Evolutionary conservation across 305 asterid genomes (phyloP).

Genomic region (Caryopteris hybrid): DNA sequence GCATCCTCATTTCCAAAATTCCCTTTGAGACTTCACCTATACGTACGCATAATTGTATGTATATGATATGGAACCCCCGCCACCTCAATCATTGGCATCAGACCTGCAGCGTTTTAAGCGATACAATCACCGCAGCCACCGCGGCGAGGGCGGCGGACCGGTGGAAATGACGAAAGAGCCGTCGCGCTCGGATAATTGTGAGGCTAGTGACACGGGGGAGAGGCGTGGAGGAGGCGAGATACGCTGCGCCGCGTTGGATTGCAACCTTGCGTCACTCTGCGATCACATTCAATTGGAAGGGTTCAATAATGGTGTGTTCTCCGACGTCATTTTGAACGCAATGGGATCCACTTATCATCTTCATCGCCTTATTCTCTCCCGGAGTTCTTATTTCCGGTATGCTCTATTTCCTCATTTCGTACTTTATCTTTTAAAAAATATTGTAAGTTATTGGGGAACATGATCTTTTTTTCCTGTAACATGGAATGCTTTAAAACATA

Average conservation of each 20-base stretch:
- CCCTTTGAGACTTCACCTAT: conserved; percentile 6
- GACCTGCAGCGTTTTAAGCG: conserved; percentile 28
- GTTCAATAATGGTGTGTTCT: conserved; percentile 75
- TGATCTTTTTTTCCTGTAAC: neutral
- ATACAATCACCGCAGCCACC: conserved; percentile 40
- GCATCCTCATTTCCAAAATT: conserved; percentile 5
- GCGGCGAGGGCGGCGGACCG: conserved; percentile 52
- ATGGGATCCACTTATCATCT: conserved; percentile 81
- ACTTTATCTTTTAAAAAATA: neutral
- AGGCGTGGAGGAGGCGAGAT: conserved; percentile 41
- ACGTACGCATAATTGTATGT: conserved; percentile 7
- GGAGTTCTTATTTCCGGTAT: conserved; percentile 93
- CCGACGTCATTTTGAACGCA: conserved; percentile 80
- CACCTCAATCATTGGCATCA: conserved; percentile 22
- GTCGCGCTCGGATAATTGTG: conserved; percentile 37
- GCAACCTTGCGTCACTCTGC: conserved; percentile 85
- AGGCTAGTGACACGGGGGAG: conserved; percentile 38
- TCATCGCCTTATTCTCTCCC: conserved; percentile 87
- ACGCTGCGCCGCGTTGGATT: conserved; percentile 50
- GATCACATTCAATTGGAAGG: conserved; percentile 93
- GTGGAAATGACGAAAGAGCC: conserved; percentile 53
- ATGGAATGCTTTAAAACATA: neutral
- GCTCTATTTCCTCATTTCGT: neutral
- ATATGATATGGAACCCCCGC: conserved; percentile 34
- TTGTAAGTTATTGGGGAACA: neutral